Conservation (phyloP, 1,284 basidiomycete genomes). For the Ganoderma leucocontextum region DNA sequence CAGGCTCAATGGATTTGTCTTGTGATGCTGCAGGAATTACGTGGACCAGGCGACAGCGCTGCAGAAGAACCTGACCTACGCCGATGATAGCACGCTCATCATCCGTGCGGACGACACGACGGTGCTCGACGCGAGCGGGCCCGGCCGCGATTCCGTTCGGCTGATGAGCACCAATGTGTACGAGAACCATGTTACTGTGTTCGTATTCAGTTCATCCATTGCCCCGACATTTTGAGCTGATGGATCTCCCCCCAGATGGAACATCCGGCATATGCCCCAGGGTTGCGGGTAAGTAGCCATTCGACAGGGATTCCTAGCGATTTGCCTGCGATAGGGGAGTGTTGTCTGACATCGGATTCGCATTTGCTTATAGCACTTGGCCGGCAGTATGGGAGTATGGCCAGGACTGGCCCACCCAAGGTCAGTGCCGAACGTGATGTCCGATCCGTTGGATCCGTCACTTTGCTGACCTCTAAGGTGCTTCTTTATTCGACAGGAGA, state of each 20-base stretch:
- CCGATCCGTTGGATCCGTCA: background rate
- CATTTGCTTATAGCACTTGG: conserved; percentile 41
- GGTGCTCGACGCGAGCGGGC: conserved; percentile 51
- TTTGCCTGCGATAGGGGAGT: background rate
- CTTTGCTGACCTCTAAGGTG: background rate
- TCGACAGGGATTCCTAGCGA: background rate
- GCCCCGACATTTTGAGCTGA: background rate
- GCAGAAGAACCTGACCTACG: conserved; percentile 42
- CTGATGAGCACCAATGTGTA: conserved; percentile 60
- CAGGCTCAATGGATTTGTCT: background rate
- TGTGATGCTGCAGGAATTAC: conserved; percentile 40
- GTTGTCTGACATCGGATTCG: background rate
- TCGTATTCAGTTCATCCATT: conserved; percentile 33
- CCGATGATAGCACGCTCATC: conserved; percentile 36
- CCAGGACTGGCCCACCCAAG: conserved; percentile 44
- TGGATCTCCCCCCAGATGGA: conserved; percentile 48
- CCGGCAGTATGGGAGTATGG: conserved; percentile 50
- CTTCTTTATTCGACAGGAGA: conserved; percentile 51
- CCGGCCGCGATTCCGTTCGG: conserved; percentile 69
- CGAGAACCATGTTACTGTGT: conserved; percentile 65
- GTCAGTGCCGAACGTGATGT: conserved; percentile 17
- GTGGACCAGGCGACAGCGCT: conserved; percentile 40
- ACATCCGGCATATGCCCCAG: conserved; percentile 64
- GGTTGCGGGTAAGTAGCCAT: conserved; percentile 65
- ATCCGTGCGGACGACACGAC: conserved; percentile 62